phyloP scores from a whole-genome alignment of 805 yeast species.

The Jamesozyma hellenica region DNA sequence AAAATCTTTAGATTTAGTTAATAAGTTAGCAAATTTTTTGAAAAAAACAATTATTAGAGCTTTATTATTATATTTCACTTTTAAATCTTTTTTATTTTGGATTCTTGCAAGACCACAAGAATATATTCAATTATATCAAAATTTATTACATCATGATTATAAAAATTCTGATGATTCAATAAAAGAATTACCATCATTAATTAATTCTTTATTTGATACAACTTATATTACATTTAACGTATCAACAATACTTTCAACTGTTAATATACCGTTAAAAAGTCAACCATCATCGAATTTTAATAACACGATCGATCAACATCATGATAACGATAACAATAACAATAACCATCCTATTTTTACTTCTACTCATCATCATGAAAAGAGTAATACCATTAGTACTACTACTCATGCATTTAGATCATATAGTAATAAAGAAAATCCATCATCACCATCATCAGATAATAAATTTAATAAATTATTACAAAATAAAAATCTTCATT shows the following conservation, averaged over 20 bases:
- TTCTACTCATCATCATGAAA: neutral
- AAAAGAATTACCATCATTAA: conserved; percentile 11
- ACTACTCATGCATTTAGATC: no score
- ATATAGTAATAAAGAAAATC: no score
- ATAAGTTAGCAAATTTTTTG: conserved; percentile 28
- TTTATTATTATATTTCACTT: conserved; percentile 34
- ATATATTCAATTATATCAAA: conserved; percentile 24
- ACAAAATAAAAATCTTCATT: neutral
- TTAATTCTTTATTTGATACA: conserved; percentile 15
- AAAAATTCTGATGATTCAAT: conserved; percentile 7
- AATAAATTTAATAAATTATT: neutral
- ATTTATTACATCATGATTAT: conserved; percentile 5
- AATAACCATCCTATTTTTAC: no score
- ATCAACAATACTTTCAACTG: conserved; percentile 8
- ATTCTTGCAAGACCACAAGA: conserved; percentile 38
- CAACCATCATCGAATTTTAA: no score
- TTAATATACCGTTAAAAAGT: no score
- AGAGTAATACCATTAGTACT: no score
- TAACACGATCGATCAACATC: no score
- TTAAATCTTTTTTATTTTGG: conserved; percentile 39
- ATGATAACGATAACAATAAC: neutral
- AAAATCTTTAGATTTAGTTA: conserved; percentile 32
- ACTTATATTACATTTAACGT: conserved; percentile 13
- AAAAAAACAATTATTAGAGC: conserved; percentile 37
- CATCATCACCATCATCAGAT: neutral